Percentiles rank a stretch among this genome's conserved stretches.
Evolutionary conservation across 1,139 yeast genomes (phyloP).

Genomic region (Magnusiomyces sp.): DNA sequence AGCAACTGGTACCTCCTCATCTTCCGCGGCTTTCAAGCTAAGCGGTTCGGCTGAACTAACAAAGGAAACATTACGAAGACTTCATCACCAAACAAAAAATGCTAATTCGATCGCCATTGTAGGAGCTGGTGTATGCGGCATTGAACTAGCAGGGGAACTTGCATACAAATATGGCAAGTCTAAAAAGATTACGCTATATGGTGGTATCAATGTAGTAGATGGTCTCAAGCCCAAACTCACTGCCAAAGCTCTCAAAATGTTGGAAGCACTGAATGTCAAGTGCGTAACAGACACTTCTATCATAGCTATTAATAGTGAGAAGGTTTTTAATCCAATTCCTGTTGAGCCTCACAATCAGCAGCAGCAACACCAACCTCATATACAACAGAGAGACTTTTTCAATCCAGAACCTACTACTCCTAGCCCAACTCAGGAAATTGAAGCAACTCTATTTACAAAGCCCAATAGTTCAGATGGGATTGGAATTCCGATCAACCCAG

Average conservation of each 20-base stretch:
- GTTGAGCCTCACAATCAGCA: too few species aligned
- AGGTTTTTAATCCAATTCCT: too few species aligned
- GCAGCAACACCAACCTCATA: too few species aligned
- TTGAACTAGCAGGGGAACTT: constrained; percentile 23
- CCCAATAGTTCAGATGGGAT: too few species aligned
- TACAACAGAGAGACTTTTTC: too few species aligned
- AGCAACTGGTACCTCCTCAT: constrained; percentile 15
- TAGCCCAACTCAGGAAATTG: too few species aligned
- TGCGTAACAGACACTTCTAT: constrained; percentile 3
- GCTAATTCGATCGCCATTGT: constrained; percentile 20
- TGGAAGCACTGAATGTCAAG: constrained; percentile 11
- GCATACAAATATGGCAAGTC: constrained; percentile 18
- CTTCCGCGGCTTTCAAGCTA: constrained; percentile 14
- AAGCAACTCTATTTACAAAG: too few species aligned
- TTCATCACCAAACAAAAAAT: constrained; percentile 5
- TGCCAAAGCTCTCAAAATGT: constrained; percentile 9
- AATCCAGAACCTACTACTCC: too few species aligned
- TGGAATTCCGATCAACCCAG: too few species aligned
- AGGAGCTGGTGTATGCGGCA: constrained; percentile 25
- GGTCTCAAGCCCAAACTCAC: constrained; percentile 9
- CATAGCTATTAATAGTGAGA: too few species aligned
- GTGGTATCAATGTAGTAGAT: constrained; percentile 10
- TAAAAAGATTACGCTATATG: constrained; percentile 14
- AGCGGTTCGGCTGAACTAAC: constrained; percentile 11
- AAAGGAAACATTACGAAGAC: constrained; percentile 8